Conservation (phyloP, 306 rosid species). For the Lotus japonicus region DNA sequence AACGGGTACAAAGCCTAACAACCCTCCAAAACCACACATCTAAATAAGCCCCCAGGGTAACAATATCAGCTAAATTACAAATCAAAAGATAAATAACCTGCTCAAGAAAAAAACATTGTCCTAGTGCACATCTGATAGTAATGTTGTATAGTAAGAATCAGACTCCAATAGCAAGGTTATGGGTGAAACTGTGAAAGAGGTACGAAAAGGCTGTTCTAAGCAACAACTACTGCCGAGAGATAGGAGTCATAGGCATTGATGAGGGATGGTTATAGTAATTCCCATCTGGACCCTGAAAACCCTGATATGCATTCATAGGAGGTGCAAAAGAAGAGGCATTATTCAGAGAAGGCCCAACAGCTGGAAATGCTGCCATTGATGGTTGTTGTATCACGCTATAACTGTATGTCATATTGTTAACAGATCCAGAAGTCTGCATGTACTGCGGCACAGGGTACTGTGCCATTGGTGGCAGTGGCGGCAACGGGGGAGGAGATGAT, state of each 20-base stretch:
- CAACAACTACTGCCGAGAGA: slow-evolving; percentile 61
- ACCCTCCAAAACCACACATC: slow-evolving; percentile 24
- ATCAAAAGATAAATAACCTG: slow-evolving; percentile 21
- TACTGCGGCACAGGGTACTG: slow-evolving; percentile 66
- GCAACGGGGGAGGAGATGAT: slow-evolving; percentile 81
- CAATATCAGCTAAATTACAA: slow-evolving; percentile 18
- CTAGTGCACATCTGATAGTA: slow-evolving; percentile 48
- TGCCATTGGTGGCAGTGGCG: slow-evolving; percentile 74
- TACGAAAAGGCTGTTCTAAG: slow-evolving; percentile 3
- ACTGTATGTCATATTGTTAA: slow-evolving; percentile 45
- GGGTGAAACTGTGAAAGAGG: background rate
- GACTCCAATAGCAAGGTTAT: slow-evolving; percentile 32
- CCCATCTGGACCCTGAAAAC: slow-evolving; percentile 87
- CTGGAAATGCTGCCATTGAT: slow-evolving; percentile 44
- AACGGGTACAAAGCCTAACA: background rate
- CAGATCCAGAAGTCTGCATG: slow-evolving; percentile 61
- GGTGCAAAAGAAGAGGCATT: slow-evolving; percentile 44
- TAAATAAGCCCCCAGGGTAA: slow-evolving; percentile 18
- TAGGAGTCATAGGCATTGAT: slow-evolving; percentile 79
- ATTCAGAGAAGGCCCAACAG: slow-evolving; percentile 40
- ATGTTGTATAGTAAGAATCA: slow-evolving; percentile 32
- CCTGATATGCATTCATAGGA: slow-evolving; percentile 56
- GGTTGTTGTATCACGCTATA: slow-evolving; percentile 57
- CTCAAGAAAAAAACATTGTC: slow-evolving; percentile 19
- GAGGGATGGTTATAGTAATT: slow-evolving; percentile 68